Evolutionary conservation across 1,284 basidiomycete species (phyloP).

Genomic region (Porogramme epimiltina): DNA sequence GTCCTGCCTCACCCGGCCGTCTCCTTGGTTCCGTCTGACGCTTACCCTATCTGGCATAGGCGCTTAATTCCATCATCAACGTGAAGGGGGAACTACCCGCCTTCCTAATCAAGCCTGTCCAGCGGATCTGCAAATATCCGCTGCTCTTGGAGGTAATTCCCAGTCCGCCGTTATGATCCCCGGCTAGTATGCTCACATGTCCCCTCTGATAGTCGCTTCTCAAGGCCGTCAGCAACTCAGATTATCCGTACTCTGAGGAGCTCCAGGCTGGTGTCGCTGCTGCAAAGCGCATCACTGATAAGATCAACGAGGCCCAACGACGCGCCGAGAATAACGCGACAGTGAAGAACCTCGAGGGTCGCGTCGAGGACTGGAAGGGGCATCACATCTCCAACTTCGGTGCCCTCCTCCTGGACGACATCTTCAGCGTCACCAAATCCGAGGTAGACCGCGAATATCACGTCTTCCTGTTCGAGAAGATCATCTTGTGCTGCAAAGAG

Average conservation of each 20-base stretch:
- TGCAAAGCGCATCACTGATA: slow-evolving; percentile 92
- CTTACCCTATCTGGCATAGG: slow-evolving; percentile 48
- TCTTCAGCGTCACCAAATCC: slow-evolving; percentile 95
- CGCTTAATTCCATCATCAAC: slow-evolving; percentile 77
- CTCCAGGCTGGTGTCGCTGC: slow-evolving; percentile 83
- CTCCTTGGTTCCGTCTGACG: slow-evolving; percentile 26
- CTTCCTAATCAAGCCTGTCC: slow-evolving; percentile 82
- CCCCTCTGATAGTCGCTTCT: slow-evolving; percentile 45
- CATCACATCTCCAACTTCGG: slow-evolving; percentile 96
- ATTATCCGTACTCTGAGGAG: slow-evolving; percentile 80
- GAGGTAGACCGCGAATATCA: slow-evolving; percentile 98
- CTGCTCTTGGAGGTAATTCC: slow-evolving; percentile 58
- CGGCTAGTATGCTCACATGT: slow-evolving; percentile 8
- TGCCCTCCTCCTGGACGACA: slow-evolving; percentile 89
- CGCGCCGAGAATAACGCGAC: slow-evolving; percentile 86
- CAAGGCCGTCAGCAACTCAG: slow-evolving; percentile 68
- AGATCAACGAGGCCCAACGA: slow-evolving; percentile 94
- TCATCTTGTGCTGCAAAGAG: slow-evolving; percentile 98
- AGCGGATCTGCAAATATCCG: slow-evolving; percentile 80
- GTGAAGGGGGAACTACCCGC: slow-evolving; percentile 87
- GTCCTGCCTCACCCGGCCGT: slow-evolving; percentile 17
- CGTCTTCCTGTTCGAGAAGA: slow-evolving; percentile 98
- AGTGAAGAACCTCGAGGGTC: slow-evolving; percentile 84
- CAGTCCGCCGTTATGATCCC: slow-evolving; percentile 2
- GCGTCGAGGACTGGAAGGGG: slow-evolving; percentile 99